These are phyloP conservation scores for Penicillium dipodomyicola DNA, from an alignment of 495 filamentous ascomycete species.

Conservation along the genomic window DNA sequence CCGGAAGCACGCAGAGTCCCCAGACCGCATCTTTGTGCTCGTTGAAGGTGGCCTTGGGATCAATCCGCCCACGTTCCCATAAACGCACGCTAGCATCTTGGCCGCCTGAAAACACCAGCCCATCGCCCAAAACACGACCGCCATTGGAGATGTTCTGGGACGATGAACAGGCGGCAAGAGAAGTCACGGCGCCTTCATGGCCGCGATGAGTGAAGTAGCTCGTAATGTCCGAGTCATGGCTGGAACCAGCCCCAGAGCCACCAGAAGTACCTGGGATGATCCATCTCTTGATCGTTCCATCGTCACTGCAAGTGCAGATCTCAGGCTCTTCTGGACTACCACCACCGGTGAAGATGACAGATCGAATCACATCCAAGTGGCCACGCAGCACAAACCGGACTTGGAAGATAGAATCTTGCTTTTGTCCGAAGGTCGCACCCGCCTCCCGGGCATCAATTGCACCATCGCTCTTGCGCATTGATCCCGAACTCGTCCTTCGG, in stretches of 20 bases:
- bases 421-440: slow-evolving; percentile 31
- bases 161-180: slow-evolving; percentile 79
- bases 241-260: slow-evolving; percentile 50
- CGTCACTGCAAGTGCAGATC: slow-evolving; percentile 94
- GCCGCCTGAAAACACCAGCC: slow-evolving; percentile 97
- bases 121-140: slow-evolving; percentile 79
- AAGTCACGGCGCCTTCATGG: slow-evolving; percentile 85
- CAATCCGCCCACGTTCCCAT: slow-evolving; percentile 91
- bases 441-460: slow-evolving; percentile 48
- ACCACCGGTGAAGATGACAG: slow-evolving; percentile 93
- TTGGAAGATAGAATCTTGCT: slow-evolving; percentile 74
- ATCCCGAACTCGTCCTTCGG: slow-evolving; percentile 76
- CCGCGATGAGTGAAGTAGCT: slow-evolving; percentile 94
- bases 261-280: slow-evolving; percentile 81
- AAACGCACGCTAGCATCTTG: slow-evolving; percentile 90
- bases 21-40: slow-evolving; percentile 95
- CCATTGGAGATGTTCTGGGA: slow-evolving; percentile 83
- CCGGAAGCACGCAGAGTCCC: slow-evolving; percentile 92
- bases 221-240: slow-evolving; percentile 81
- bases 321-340: slow-evolving; percentile 93
- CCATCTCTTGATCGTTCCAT: slow-evolving; percentile 94
- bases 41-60: slow-evolving; percentile 91
- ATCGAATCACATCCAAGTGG: slow-evolving; percentile 88
- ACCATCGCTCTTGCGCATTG: slow-evolving; percentile 59
- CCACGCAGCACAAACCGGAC: slow-evolving; percentile 88